phyloP scores from a whole-genome alignment of 179 eudicot genomes.

The Actinidia chinensis region DNA sequence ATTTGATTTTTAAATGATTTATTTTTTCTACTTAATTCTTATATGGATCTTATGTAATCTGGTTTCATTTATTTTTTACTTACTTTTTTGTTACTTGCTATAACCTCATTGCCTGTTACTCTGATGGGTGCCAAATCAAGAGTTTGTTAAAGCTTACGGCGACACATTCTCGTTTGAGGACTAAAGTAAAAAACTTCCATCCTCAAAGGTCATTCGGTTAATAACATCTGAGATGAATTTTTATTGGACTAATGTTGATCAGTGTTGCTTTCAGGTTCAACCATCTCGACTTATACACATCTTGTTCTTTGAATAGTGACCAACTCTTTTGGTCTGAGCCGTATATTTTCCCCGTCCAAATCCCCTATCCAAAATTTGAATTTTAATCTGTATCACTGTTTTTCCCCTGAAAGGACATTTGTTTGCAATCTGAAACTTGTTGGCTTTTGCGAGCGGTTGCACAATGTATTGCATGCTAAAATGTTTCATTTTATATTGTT shows the following conservation, averaged over 20 bases:
- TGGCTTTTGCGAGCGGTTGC: no score
- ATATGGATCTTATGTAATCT: neutral
- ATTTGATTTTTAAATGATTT: no score
- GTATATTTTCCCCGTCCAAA: neutral
- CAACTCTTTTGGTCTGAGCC: neutral
- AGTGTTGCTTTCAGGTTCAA: slow-evolving; percentile 86
- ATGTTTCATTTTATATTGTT: no score
- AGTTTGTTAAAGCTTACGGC: slow-evolving; percentile 83
- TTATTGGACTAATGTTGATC: slow-evolving; percentile 97
- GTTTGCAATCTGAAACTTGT: no score
- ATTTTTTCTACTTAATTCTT: neutral
- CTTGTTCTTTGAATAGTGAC: neutral
- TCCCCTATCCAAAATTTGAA: neutral
- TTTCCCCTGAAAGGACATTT: neutral
- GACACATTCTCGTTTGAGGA: slow-evolving; percentile 78
- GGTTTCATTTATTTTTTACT: no score
- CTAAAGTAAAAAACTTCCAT: slow-evolving; percentile 85
- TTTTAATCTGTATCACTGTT: neutral
- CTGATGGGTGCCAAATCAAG: slow-evolving; percentile 79
- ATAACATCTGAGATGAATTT: slow-evolving; percentile 70
- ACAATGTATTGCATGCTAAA: no score
- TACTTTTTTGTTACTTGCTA: neutral
- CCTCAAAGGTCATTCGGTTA: slow-evolving; percentile 58
- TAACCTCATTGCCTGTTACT: slow-evolving; percentile 1
- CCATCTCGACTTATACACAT: slow-evolving; percentile 12